These are phyloP conservation scores for Xerophyta viscosa DNA, from an alignment of 106 monocot genomes.

Conservation along the genomic window DNA sequence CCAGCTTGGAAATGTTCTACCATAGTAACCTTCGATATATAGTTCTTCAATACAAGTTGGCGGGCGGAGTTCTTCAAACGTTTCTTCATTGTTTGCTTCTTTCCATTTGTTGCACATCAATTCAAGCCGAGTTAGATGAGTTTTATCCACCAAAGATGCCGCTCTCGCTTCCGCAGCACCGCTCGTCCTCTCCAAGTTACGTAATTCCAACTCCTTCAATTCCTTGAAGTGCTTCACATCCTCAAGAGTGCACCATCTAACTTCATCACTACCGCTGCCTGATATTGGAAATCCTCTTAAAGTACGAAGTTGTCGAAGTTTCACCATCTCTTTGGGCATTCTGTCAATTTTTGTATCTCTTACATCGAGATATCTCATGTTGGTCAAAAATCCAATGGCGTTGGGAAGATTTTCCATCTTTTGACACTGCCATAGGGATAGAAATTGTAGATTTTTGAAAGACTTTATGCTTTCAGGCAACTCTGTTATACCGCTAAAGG, in stretches of 20 bases:
- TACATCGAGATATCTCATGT: conserved; percentile 4
- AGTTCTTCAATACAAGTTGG: conserved; percentile 5
- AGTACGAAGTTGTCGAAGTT: not conserved
- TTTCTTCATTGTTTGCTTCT: not conserved
- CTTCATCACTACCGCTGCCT: not conserved
- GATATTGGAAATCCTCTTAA: conserved; percentile 2
- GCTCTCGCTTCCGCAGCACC: not conserved
- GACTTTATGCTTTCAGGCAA: conserved; percentile 13
- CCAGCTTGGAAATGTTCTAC: conserved; percentile 15
- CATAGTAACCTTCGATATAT: conserved; percentile 10
- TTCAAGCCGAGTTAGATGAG: not conserved
- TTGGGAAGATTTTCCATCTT: conserved; percentile 1
- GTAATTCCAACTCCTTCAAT: not conserved
- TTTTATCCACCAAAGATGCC: not conserved
- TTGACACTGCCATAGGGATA: not conserved
- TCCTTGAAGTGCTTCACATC: conserved; percentile 6
- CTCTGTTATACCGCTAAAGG: not conserved
- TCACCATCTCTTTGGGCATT: conserved; percentile 14
- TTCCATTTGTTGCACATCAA: not conserved
- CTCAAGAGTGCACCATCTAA: conserved; percentile 1
- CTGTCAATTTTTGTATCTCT: not conserved
- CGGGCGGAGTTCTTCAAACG: conserved; percentile 20
- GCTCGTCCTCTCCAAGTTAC: conserved; percentile 10
- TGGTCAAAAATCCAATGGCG: not conserved
- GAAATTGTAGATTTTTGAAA: conserved; percentile 13